Conservation (phyloP, 2,329 filamentous ascomycete species). For the Aspergillus melleus region DNA sequence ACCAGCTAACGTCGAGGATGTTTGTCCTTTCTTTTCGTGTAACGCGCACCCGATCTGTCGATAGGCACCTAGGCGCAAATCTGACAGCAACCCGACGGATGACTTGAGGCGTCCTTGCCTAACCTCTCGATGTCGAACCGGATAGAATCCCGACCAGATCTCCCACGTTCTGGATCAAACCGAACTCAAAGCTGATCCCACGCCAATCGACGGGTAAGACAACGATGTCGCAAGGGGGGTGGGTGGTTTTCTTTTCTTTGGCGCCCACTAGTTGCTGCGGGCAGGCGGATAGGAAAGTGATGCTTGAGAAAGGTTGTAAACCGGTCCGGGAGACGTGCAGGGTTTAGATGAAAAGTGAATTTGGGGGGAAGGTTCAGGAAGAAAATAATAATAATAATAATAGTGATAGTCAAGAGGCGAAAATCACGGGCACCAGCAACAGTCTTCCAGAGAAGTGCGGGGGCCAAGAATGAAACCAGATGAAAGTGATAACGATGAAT, state of each 20-base stretch:
- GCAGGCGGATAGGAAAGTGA: slow-evolving; percentile 20
- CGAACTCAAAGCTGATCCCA: neutral
- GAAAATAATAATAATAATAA: slow-evolving; percentile 3
- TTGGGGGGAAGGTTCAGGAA: neutral
- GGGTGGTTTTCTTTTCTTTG: slow-evolving; percentile 8
- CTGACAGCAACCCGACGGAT: slow-evolving; percentile 19
- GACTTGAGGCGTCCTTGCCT: slow-evolving; percentile 17
- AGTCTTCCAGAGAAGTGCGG: slow-evolving; percentile 24
- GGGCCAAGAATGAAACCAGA: slow-evolving; percentile 5
- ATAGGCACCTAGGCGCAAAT: slow-evolving; percentile 24
- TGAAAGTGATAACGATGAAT: neutral
- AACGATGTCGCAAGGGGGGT: neutral
- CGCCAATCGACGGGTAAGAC: neutral
- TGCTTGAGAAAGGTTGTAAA: slow-evolving; percentile 29
- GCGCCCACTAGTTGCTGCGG: slow-evolving; percentile 12
- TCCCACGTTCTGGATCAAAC: slow-evolving; percentile 11
- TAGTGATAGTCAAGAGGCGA: neutral
- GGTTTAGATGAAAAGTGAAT: slow-evolving; percentile 4
- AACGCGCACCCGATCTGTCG: slow-evolving; percentile 33
- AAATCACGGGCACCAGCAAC: slow-evolving; percentile 8
- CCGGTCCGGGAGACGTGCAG: slow-evolving; percentile 24
- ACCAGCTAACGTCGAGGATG: slow-evolving; percentile 33
- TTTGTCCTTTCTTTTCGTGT: slow-evolving; percentile 34
- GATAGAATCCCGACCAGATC: slow-evolving; percentile 7
- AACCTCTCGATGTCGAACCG: slow-evolving; percentile 9